Percentiles rank a stretch among this genome's conserved stretches.
These are phyloP conservation scores for Eimeria maxima DNA, from an alignment of 169 alveolate species.

Conservation along the genomic window DNA sequence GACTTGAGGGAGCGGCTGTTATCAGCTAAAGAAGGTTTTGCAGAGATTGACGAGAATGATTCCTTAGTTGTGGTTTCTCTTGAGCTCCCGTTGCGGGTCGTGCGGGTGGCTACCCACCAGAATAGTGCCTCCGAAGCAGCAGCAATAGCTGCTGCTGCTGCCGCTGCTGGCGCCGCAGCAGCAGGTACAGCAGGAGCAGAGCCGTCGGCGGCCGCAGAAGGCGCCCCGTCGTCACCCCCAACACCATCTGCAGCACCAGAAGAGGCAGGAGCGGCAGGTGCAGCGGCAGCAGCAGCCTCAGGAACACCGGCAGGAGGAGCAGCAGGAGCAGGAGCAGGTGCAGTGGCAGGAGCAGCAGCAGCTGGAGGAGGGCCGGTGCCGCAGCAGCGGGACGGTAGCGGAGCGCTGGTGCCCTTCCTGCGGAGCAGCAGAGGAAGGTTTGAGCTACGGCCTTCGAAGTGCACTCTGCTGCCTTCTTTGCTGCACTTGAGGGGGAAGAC, in stretches of 20 bases:
- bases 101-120: neutral
- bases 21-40: constrained; percentile 41
- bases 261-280: too few species aligned
- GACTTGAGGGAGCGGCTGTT: constrained; percentile 52
- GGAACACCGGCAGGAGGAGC: neutral
- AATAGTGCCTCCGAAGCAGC: neutral
- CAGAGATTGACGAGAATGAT: constrained; percentile 60
- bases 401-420: neutral
- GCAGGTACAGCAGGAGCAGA: neutral
- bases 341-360: constrained; percentile 34
- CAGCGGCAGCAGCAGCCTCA: neutral
- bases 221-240: neutral
- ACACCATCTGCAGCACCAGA: neutral
- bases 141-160: neutral
- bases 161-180: constrained; percentile 3
- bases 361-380: constrained; percentile 17
- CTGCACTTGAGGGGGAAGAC: constrained; percentile 38
- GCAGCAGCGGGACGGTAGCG: constrained; percentile 60
- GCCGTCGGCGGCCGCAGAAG: neutral
- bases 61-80: constrained; percentile 40
- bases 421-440: constrained; percentile 9
- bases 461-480: constrained; percentile 57
- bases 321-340: neutral
- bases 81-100: constrained; percentile 65
- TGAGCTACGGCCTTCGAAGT: constrained; percentile 28